Evolutionary conservation across 306 rosid genomes (phyloP), one percentile per base, ranked within the genome.

Genomic region (Cyclanthera cordifolia): DNA sequence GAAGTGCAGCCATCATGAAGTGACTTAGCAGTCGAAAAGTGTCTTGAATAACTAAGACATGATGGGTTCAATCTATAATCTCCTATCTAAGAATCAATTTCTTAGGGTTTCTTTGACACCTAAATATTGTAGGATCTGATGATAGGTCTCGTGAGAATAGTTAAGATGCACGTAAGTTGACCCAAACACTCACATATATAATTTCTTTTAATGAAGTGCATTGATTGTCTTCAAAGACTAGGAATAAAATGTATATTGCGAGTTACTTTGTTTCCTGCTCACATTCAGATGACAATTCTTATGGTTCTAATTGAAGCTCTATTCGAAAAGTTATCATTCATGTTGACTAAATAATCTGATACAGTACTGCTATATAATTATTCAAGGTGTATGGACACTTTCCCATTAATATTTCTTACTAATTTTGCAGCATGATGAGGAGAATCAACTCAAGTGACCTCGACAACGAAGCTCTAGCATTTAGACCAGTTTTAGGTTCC

Each of bases 401-500:
- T 58, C 41, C 13, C 23, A 28, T 48, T 56, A 39, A 49, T 23
- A 32, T 75, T 28, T 25, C 46, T 41, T 63, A 28, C 73, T 25
- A 32, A 23, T 3, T 27, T 5, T 71, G 65, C 91, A 90, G 99
- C 75, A 79, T 85, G 56, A 88, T 83, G 46, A 73, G 95, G 56
- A 88, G 91, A 77, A 71, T 80, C 49, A 67, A 77, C 60, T 48
- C 4, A 72, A 85, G 76, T 0, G 95, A 87, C 65, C 87, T 82
- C 70, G 99, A 90, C 75, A 86, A 85, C 41, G 99, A 93, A 74
- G 86, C 99, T 67, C 90, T 80, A 74, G 96, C 99, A 0, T 82
- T 93, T 30, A 85, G 79, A 65, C 94, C 95, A 75, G 87, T 86
- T 68, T 79, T 93, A 77, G 99, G 99, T 59, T 76, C 96, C 70